Conservation (phyloP, 2,329 filamentous ascomycete genomes). For the Paraconiothyrium sp. region DNA sequence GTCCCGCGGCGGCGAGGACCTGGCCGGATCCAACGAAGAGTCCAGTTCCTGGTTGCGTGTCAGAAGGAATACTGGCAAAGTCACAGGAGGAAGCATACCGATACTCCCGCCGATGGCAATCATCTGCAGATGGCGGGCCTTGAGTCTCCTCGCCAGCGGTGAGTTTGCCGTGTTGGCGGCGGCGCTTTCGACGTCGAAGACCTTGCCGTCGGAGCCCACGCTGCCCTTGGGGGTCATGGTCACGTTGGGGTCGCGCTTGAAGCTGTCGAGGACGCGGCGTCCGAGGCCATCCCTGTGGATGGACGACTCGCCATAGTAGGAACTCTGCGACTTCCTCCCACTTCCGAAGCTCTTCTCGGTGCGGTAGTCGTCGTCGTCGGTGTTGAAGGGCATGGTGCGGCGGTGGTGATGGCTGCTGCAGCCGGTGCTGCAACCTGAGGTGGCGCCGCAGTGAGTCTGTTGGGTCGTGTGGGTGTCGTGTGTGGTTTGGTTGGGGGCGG, state of each 20-base stretch:
- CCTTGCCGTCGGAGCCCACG: slow-evolving; percentile 62
- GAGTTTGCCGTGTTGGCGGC: slow-evolving; percentile 73
- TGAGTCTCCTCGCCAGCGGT: slow-evolving; percentile 71
- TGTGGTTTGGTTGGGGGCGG: slow-evolving; percentile 16
- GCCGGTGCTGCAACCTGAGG: slow-evolving; percentile 31
- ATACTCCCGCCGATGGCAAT: slow-evolving; percentile 96
- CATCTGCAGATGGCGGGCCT: slow-evolving; percentile 82
- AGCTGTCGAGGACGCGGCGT: slow-evolving; percentile 56
- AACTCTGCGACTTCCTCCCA: slow-evolving; percentile 37
- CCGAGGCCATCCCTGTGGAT: slow-evolving; percentile 43
- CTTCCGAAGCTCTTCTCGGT: slow-evolving; percentile 52
- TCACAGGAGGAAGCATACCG: slow-evolving; percentile 39
- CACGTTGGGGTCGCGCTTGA: slow-evolving; percentile 50
- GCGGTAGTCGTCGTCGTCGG: slow-evolving; percentile 48
- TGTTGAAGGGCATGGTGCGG: slow-evolving; percentile 2
- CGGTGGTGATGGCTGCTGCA: slow-evolving; percentile 23
- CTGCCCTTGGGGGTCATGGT: slow-evolving; percentile 59
- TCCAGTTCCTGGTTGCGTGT: slow-evolving; percentile 58
- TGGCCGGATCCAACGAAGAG: slow-evolving; percentile 80
- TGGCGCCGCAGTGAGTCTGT: slow-evolving; percentile 26
- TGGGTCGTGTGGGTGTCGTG: slow-evolving; percentile 16
- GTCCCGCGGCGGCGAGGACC: slow-evolving; percentile 51
- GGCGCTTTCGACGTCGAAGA: slow-evolving; percentile 71
- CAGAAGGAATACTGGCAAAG: slow-evolving; percentile 23
- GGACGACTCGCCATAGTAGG: slow-evolving; percentile 52